A percentile compares a stretch with the other conserved stretches of the same genome.
Conservation (phyloP, 2,329 filamentous ascomycete genomes). For the Penicillium digitatum region DNA sequence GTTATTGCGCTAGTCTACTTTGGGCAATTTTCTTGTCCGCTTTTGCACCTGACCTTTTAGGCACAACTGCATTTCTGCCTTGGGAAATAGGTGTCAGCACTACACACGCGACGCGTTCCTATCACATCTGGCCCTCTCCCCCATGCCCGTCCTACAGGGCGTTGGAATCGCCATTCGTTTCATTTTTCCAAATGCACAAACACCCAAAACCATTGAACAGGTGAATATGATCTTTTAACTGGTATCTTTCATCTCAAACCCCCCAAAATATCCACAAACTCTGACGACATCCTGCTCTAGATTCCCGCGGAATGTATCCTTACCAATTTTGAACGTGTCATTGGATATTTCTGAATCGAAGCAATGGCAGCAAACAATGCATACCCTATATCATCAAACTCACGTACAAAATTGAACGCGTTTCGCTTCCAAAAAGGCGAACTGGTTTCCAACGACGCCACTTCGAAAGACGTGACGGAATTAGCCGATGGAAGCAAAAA, state of each 20-base stretch:
- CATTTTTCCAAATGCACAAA: conserved; percentile 3
- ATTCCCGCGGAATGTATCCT: conserved; percentile 26
- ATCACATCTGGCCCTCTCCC: conserved; percentile 12
- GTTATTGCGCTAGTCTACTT: conserved; percentile 30
- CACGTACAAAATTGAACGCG: conserved; percentile 53
- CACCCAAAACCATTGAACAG: background rate
- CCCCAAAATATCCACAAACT: background rate
- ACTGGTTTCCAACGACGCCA: conserved; percentile 11
- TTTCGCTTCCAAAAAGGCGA: conserved; percentile 49
- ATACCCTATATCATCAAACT: conserved; percentile 48
- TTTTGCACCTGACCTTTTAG: conserved; percentile 25
- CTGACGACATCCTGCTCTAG: conserved; percentile 16
- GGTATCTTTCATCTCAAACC: background rate
- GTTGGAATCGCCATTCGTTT: conserved; percentile 16
- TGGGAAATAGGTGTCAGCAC: conserved; percentile 18
- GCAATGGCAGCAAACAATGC: conserved; percentile 26
- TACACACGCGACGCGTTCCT: conserved; percentile 34
- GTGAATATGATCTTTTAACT: background rate
- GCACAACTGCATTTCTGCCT: conserved; percentile 18
- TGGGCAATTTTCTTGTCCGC: conserved; percentile 25
- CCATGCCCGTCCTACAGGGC: conserved; percentile 10
- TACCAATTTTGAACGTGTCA: conserved; percentile 17
- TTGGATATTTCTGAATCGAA: conserved; percentile 18
- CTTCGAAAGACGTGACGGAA: conserved; percentile 23
- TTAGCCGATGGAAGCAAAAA: conserved; percentile 43